Base-by-base conservation (phyloP, 768 basidiomycete species). In the Lentinula aciculospora region DNA sequence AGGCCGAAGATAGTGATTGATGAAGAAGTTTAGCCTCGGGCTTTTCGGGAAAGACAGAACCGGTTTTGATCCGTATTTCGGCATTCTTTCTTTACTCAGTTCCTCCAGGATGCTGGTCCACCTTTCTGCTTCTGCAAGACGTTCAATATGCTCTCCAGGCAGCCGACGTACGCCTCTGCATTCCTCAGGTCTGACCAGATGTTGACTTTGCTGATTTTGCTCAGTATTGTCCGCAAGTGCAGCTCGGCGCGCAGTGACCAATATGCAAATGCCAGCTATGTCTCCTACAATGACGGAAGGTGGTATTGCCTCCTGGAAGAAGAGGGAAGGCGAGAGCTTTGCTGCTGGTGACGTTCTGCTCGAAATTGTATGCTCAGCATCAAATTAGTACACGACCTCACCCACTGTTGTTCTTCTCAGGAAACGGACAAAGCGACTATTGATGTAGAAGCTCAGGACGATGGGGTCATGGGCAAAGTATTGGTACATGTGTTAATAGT, bases 391-490 rank as follows among this genome's bases (percentile, higher is more conserved):
- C 23, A 10, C 56, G 25, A 25, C 25, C 23, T n/a, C 13, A 12
- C 46, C 28, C 53, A 42, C 10, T 29, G 6, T 9, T 27, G 9
- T 48, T 31, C 46, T 27, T 56, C 56, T 58, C 71, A 94, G 92
- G 92, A 94, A 79, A 94, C 92, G 42, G 92, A 94, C 79, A 93
- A 93, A 72, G 91, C 96, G 15, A 95, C 94, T 2, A 97, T 98
- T 67, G 97, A 99, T 69, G 96, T 99, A 6, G 97, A 99, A 73
- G 94, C 97, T 13, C 95, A 95, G 72, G 96, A 98, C 29, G 95
- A 98, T 65, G 97, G 97, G 62, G 72, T 98, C 15, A 73, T 99
- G 68, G 95, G 89, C 56, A 98, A 92, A 77, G 96, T 98, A 62
- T 64, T 99, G 65, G 94, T 94, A 66, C 54, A 88, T 74, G 31